Percentiles rank a stretch among this genome's conserved stretches.
Conservation (phyloP, 202 grass and related monocot genomes). For the Schoenoplectus tabernaemontani region DNA sequence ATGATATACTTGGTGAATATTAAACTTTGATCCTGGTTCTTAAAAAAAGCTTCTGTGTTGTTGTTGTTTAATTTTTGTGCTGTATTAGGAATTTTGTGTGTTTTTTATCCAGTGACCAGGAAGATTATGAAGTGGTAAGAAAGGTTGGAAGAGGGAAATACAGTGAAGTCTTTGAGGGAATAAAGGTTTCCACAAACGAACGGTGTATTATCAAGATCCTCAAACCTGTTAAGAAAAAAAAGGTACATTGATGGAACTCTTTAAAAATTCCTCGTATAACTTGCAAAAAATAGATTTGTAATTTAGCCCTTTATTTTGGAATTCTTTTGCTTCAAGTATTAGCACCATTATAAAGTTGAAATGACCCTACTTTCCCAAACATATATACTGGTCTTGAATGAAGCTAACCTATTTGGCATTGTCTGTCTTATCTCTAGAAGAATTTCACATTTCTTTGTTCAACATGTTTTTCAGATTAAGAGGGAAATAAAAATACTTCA, state of each 20-base stretch:
- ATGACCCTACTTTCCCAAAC: not conserved
- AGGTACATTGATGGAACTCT: conserved; percentile 32
- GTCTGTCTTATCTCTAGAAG: not conserved
- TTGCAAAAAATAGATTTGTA: not conserved
- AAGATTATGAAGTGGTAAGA: conserved; percentile 95
- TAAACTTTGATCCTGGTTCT: not conserved
- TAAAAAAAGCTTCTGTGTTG: not conserved
- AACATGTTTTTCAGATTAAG: conserved; percentile 64
- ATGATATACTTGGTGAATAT: not conserved
- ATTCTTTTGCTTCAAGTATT: not conserved
- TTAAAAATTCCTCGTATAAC: not conserved
- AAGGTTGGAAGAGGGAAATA: conserved; percentile 98
- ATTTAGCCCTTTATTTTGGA: not conserved
- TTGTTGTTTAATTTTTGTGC: not conserved
- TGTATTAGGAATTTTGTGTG: not conserved
- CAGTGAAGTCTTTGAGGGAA: conserved; percentile 94
- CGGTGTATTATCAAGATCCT: conserved; percentile 94
- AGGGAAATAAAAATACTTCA: conserved; percentile 99
- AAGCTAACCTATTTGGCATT: not conserved
- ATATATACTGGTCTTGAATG: not conserved
- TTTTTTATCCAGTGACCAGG: conserved; percentile 56
- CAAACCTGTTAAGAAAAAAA: conserved; percentile 99
- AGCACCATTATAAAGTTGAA: not conserved
- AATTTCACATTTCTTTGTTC: not conserved
- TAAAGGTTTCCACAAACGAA: conserved; percentile 84